A percentile compares a stretch with the other conserved stretches of the same genome.
These are phyloP conservation scores for Verticillium albo-atrum DNA, from an alignment of 2,329 filamentous ascomycete species.

Conservation along the genomic window DNA sequence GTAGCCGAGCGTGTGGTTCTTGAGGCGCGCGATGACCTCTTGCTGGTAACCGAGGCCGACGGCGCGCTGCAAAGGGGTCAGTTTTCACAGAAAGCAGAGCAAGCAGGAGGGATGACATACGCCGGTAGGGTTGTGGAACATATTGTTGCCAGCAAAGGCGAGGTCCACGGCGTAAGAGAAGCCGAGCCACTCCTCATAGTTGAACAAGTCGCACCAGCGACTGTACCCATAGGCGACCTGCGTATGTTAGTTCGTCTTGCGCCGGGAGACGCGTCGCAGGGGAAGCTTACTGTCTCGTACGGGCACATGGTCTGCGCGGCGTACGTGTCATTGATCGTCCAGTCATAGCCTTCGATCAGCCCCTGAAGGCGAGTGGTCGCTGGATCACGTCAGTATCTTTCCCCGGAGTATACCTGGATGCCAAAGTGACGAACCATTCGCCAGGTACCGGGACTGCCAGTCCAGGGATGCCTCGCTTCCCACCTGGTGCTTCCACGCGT, in stretches of 20 bases:
- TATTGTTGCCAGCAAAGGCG: constrained; percentile 55
- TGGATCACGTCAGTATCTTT: constrained; percentile 13
- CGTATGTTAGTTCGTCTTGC: neutral
- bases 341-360: constrained; percentile 54
- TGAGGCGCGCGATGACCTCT: constrained; percentile 66
- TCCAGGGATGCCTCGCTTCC: constrained; percentile 48
- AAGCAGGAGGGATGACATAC: constrained; percentile 26
- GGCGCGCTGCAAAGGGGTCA: constrained; percentile 42
- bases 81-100: constrained; percentile 21
- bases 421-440: constrained; percentile 41
- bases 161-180: constrained; percentile 71
- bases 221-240: constrained; percentile 69
- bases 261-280: neutral
- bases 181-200: constrained; percentile 67
- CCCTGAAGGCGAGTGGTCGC: constrained; percentile 56
- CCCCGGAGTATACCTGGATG: no score
- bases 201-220: constrained; percentile 70
- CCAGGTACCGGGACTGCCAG: constrained; percentile 64
- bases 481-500: constrained; percentile 45
- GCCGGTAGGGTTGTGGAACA: constrained; percentile 60
- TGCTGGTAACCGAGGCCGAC: constrained; percentile 71
- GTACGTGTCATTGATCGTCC: constrained; percentile 60
- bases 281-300: constrained; percentile 57
- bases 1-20: constrained; percentile 60
- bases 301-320: constrained; percentile 69